These are phyloP conservation scores for Glycine soja DNA, from an alignment of 306 rosid species.

Conservation along the genomic window DNA sequence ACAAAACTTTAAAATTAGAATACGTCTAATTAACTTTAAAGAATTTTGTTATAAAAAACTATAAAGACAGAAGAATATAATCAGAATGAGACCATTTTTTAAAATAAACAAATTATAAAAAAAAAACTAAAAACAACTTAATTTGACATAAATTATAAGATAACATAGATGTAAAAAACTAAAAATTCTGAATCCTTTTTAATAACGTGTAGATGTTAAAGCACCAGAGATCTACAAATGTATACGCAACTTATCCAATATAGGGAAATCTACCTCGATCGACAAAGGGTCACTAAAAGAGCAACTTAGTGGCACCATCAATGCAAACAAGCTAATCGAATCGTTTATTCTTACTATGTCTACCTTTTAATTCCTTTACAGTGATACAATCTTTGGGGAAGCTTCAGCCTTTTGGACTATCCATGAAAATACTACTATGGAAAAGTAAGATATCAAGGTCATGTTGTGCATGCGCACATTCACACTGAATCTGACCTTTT, in stretches of 20 bases:
- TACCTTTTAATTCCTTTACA: background rate
- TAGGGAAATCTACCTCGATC: background rate
- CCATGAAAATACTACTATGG: background rate
- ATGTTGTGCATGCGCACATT: background rate
- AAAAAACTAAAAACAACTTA: background rate
- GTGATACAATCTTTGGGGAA: slow-evolving; percentile 1
- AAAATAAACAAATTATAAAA: background rate
- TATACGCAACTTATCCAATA: background rate
- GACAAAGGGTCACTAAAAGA: background rate
- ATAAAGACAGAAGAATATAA: background rate
- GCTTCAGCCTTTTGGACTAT: slow-evolving; percentile 17
- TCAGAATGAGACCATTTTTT: background rate
- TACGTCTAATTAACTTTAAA: background rate
- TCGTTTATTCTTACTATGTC: background rate
- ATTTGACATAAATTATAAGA: background rate
- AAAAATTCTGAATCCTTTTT: background rate
- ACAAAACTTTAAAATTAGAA: background rate
- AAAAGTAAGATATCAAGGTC: background rate
- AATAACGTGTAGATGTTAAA: background rate
- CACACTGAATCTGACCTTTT: background rate
- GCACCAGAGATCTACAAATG: background rate
- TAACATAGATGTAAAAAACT: background rate
- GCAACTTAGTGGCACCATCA: background rate
- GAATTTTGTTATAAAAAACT: background rate
- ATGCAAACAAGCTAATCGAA: background rate